Base-by-base conservation (phyloP, 352 stramenopile genomes). In the Pythium monospermum region DNA sequence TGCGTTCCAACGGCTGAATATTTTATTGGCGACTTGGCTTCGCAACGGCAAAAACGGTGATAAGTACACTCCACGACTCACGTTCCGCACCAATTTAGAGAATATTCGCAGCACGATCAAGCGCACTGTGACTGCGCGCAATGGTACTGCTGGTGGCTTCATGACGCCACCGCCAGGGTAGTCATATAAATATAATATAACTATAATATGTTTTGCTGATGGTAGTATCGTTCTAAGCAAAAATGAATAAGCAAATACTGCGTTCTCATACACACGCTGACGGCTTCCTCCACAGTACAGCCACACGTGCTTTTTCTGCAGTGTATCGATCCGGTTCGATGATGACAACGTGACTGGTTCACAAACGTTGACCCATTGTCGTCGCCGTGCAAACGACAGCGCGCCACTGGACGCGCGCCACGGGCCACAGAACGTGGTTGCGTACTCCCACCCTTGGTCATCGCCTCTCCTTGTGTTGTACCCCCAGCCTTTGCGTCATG, bases 331-430 rank as follows among this genome's bases (percentile, higher is more conserved):
- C n/a, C n/a, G n/a, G n/a, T n/a, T n/a, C n/a, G n/a, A n/a, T n/a
- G n/a, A n/a, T n/a, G n/a, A n/a, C n/a, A n/a, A n/a, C n/a, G n/a
- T n/a, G n/a, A n/a, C n/a, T n/a, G 56, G 43, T 31, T 57, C 49
- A 64, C 76, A 87, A 41, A 84, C 67, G 53, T 87, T 87, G 49
- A 86, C 72, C 77, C 77, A 88, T 45, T 86, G 61, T 57, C 77
- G 74, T 45, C 77, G 72, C 30, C 76, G 76, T 31, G 66, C 71
- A 38, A 77, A 87, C 28, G 49, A 59, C 21, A 56, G 38, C 28
- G 60, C 66, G 16, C 59, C 38, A 27, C 55, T 51, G 1, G 42
- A 27, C 5, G 64, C 44, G 26, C 69, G 52, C 76, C 76, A 90
- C 11, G 79, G 76, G 0, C 79, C 76, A n/a, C 69, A 76, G 61